Percentiles rank a stretch among this genome's conserved stretches.
Conservation (phyloP, 2,329 filamentous ascomycete species). For the Aureobasidium sp. region DNA sequence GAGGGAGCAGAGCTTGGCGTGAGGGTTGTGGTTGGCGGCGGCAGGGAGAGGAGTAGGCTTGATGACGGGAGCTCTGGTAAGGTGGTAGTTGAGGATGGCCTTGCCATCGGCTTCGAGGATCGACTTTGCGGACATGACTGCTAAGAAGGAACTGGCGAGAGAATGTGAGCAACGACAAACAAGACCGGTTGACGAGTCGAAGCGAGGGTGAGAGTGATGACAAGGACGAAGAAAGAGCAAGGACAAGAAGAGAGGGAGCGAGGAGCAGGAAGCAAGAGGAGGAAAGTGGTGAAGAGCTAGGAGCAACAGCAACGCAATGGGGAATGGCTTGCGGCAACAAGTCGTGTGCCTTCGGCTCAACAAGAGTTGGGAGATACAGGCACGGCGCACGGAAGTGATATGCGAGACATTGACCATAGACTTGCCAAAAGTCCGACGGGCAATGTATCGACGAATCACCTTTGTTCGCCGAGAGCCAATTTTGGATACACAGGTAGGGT, state of each 20-base stretch:
- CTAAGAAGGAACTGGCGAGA: not conserved
- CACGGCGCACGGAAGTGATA: slow-evolving; percentile 11
- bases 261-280: not conserved
- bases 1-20: slow-evolving; percentile 82
- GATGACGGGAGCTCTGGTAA: slow-evolving; percentile 93
- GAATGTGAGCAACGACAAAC: slow-evolving; percentile 10
- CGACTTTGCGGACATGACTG: slow-evolving; percentile 84
- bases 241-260: slow-evolving; percentile 1
- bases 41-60: slow-evolving; percentile 90
- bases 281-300: slow-evolving; percentile 15
- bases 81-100: slow-evolving; percentile 99
- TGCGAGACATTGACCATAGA: slow-evolving; percentile 6
- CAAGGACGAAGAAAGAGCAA: not conserved
- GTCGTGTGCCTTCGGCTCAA: slow-evolving; percentile 15
- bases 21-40: slow-evolving; percentile 82
- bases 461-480: slow-evolving; percentile 7
- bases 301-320: slow-evolving; percentile 7
- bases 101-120: slow-evolving; percentile 99
- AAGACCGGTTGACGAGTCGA: not conserved
- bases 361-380: slow-evolving; percentile 15
- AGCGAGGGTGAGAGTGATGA: not conserved
- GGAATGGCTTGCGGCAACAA: slow-evolving; percentile 10
- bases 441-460: slow-evolving; percentile 9
- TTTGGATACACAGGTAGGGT: slow-evolving; percentile 8
- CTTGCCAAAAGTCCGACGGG: slow-evolving; percentile 15